phyloP scores from a whole-genome alignment of 2,329 filamentous ascomycete genomes.

The Talaromyces atroroseus region DNA sequence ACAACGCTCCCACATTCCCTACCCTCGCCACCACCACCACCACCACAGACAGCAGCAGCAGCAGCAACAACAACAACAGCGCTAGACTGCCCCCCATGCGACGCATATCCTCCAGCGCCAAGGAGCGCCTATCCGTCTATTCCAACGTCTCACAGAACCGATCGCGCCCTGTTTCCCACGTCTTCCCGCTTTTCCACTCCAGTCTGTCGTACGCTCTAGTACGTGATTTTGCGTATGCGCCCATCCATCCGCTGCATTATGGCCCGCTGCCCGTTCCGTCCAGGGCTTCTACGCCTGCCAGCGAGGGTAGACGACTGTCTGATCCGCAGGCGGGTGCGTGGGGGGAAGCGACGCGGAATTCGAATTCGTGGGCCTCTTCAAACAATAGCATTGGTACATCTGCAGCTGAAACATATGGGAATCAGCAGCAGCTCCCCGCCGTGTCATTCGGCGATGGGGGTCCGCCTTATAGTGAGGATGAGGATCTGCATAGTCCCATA shows the following conservation, averaged over 20 bases:
- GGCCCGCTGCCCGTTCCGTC: constrained; percentile 80
- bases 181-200: constrained; percentile 78
- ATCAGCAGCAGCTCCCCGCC: constrained; percentile 69
- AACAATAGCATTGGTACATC: constrained; percentile 7
- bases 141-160: constrained; percentile 63
- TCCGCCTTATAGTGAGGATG: constrained; percentile 90
- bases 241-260: constrained; percentile 82
- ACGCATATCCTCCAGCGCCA: constrained; percentile 71
- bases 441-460: constrained; percentile 75
- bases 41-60: constrained; percentile 35
- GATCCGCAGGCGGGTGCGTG: constrained; percentile 69
- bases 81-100: constrained; percentile 57
- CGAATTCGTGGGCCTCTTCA: constrained; percentile 49
- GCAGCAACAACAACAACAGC: constrained; percentile 46
- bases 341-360: constrained; percentile 65
- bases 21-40: constrained; percentile 3
- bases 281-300: constrained; percentile 76
- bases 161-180: constrained; percentile 74
- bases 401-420: constrained; percentile 47
- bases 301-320: constrained; percentile 73
- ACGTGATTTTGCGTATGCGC: constrained; percentile 89
- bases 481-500: constrained; percentile 83
- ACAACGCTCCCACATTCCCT: background rate
- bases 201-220: constrained; percentile 84
- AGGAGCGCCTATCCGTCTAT: constrained; percentile 77